These are phyloP conservation scores for Spizellomyces sp. DNA, from an alignment of 192 early-diverging fungal genomes.

Conservation along the genomic window DNA sequence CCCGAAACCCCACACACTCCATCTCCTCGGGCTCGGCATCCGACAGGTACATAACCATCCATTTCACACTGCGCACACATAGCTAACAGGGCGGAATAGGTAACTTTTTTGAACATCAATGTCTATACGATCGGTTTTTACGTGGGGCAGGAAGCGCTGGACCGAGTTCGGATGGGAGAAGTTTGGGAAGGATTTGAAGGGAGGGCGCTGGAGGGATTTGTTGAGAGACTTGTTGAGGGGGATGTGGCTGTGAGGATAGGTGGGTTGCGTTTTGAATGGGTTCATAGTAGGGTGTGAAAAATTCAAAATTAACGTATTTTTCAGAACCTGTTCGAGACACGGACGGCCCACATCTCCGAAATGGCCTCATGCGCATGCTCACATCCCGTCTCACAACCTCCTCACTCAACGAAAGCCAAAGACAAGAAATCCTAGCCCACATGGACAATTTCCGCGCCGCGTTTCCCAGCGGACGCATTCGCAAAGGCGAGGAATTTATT, in stretches of 20 bases:
- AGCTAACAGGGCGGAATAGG: slow-evolving; percentile 9
- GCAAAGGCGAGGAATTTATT: slow-evolving; percentile 81
- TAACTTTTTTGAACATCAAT: slow-evolving; percentile 40
- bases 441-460: slow-evolving; percentile 25
- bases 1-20: slow-evolving; percentile 5
- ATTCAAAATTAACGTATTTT: neutral
- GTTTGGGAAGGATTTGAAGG: neutral
- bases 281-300: neutral
- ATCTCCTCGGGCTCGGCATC: slow-evolving; percentile 44
- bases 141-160: slow-evolving; percentile 10
- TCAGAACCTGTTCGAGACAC: slow-evolving; percentile 39
- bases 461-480: slow-evolving; percentile 68
- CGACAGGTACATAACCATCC: slow-evolving; percentile 12
- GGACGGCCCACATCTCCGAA: slow-evolving; percentile 48
- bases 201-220: neutral
- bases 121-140: slow-evolving; percentile 44
- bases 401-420: slow-evolving; percentile 5
- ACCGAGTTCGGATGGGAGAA: neutral
- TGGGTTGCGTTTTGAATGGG: neutral
- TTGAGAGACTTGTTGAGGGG: neutral
- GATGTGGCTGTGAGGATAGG: slow-evolving; percentile 19
- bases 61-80: neutral
- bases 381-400: slow-evolving; percentile 16
- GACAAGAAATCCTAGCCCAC: slow-evolving; percentile 8
- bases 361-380: slow-evolving; percentile 50